Evolutionary conservation across 1,284 basidiomycete species (phyloP), one percentile per base, ranked within the genome.

Genomic region (Taiwanofungus camphoratus): DNA sequence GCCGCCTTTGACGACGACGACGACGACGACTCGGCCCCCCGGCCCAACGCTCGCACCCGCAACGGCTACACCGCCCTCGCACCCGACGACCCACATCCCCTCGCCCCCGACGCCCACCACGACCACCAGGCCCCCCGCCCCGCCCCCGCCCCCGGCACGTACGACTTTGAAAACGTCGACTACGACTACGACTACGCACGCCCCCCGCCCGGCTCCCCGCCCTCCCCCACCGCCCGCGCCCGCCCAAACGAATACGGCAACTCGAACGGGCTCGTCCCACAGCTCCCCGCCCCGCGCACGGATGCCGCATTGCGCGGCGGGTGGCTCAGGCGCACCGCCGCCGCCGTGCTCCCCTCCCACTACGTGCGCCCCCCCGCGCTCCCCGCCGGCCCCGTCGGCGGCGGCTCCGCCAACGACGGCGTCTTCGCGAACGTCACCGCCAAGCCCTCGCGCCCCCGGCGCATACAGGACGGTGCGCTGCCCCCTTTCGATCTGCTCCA

Each of bases 401-500:
- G 90, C 8, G 92, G 93, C 0, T 76, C 74, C 5, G 69, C 71
- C 36, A 92, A 94, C 56, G 93, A 96, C 52, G 95, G 95, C 20
- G 94, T 99, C 6, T 99, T 99, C 65, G 87, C 86, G 35, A 99
- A 99, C 62, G 82, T 99, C 19, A 87, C 83, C 33, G 96, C 96
- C 3, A 96, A 98, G 59, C 95, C 95, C 11, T 69, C 77, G 32
- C 58, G 68, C 18, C 71, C 75, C 34, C 66, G 76, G 13, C 77
- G 66, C 59, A 73, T 83, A 18, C 79, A 70, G 56, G 76, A 84
- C 51, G 86, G 85, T 85, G 44, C 26, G 72, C 54, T 7, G 9
- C 9, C 24, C 38, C 20, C 26, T 4, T 34, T 33, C 39, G 31
- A 16, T n/a, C n/a, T 33, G n/a, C 19, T 21, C 21, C 16, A 26